Percentiles rank a stretch among this genome's conserved stretches.
Evolutionary conservation across 805 yeast genomes (phyloP).

Genomic region (Candida cerambycidarum): DNA sequence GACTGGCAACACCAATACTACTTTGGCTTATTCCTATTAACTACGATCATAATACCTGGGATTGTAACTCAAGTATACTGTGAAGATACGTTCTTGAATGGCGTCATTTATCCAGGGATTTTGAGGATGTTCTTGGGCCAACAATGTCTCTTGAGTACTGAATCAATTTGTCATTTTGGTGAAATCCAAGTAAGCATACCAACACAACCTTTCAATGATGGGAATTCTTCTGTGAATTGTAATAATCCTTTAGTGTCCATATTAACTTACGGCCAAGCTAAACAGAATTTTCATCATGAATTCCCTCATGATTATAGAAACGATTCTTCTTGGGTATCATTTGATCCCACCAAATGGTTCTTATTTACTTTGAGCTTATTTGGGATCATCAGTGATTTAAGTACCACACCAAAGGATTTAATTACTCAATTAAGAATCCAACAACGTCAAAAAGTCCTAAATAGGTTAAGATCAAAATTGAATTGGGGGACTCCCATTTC

Average conservation of each 20-base stretch:
- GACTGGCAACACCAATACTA: constrained; percentile 37
- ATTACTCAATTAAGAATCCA: constrained; percentile 54
- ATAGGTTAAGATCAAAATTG: constrained; percentile 69
- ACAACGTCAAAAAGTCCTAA: constrained; percentile 80
- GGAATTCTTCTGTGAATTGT: constrained; percentile 73
- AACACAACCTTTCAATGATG: constrained; percentile 46
- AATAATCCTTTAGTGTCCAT: constrained; percentile 53
- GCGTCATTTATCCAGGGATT: constrained; percentile 70
- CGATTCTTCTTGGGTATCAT: constrained; percentile 67
- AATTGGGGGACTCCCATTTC: constrained; percentile 96
- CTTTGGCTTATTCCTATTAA: constrained; percentile 25
- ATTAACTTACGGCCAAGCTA: constrained; percentile 85
- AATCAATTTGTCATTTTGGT: constrained; percentile 74
- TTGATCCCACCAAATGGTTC: constrained; percentile 86
- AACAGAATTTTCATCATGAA: constrained; percentile 93
- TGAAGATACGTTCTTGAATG: constrained; percentile 30
- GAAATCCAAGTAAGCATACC: constrained; percentile 69
- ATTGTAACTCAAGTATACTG: constrained; percentile 24
- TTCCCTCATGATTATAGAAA: constrained; percentile 88
- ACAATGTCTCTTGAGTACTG: constrained; percentile 74
- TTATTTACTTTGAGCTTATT: constrained; percentile 51
- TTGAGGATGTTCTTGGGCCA: constrained; percentile 70
- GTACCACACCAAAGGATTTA: constrained; percentile 65
- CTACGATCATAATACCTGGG: constrained; percentile 32
- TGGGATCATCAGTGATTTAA: constrained; percentile 60